Base-by-base conservation (phyloP, 176 grass and related monocot species). In the Zoysia pacifica region DNA sequence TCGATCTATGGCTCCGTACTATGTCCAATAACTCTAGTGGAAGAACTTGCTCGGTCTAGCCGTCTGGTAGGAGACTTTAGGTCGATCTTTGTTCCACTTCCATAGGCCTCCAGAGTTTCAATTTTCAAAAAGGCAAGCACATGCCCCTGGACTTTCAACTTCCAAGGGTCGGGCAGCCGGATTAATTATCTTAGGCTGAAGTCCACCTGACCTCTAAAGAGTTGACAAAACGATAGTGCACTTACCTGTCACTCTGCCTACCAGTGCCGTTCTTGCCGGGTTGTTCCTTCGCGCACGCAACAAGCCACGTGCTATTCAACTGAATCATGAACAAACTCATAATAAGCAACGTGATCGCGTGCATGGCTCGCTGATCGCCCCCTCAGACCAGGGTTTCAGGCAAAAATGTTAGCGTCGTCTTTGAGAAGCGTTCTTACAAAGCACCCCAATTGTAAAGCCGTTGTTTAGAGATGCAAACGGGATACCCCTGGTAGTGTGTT, bases 311-410 rank as follows among this genome's bases (percentile, higher is more conserved):
- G 35, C 16, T 78, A 16, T 63, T 20, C 48, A 56, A 56, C 38
- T 16, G 77, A 56, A 69, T 44, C 48, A 79, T 68, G 39, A 79
- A 45, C 77, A 16, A 56, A 65, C 60, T 39, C 28, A n/a, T n/a
- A 28, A 28, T 28, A 51, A 20, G 75, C 65, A 69, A 18, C 75
- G n/a, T 39, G 14, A 55, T n/a, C 11, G 49, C 63, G 14, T 52
- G 50, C 9, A 28, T 46, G 49, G 48, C 12, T 16, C 8, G 62
- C 62, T 19, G 19, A 67, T 44, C 66, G 16, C 53, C n/a, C 53
- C 7, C 7, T 56, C 15, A 2, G 48, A 10, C 50, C 11, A 52
- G 11, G 28, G 28, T 28, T 28, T 28, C 28, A 28, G 28, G 28
- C 28, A 28, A 28, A 47, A 5, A 47, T 47, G 45, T 7, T 47